Base-by-base conservation (phyloP, 2,329 filamentous ascomycete species). In the Aschersonia sp. region DNA sequence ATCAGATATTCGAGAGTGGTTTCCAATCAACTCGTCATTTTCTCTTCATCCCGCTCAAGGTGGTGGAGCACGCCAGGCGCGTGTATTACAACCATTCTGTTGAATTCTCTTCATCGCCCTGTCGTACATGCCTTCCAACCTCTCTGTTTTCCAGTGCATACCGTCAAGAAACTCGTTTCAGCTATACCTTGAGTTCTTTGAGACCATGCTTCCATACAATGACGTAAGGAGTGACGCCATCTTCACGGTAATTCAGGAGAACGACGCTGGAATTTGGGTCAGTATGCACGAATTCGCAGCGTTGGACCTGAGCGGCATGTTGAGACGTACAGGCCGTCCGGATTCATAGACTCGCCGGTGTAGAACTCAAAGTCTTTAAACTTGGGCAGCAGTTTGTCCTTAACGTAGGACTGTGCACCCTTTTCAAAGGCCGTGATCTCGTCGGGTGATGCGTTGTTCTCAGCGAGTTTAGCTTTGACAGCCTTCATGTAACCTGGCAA, bases 341-440 rank as follows among this genome's bases (percentile, higher is more conserved):
- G 82, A 71, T 94, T 80, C 87, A 94, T 94, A 59, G 80, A 84
- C 76, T 92, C 83, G 72, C 91, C 89, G 59, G 85, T 87, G 71
- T 85, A 85, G 71, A 96, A 91, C 69, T 97, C 91, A 68, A 84
- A 94, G 75, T 97, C 87, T 75, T 94, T 89, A 78, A 95, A 95
- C 73, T 87, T 91, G 66, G 64, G 71, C 51, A 84, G 73, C 56
- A 95, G 75, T 64, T 78, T 80, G 75, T 87, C 83, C 78, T 94
- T 95, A 69, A 86, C 83, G 65, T 79, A 94, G 48, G 56, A 69
- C 54, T 72, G 65, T 51, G 89, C 89, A 59, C 81, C 82, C 56
- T 74, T 78, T 78, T 95, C 84, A 72, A 96, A 96, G 28, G 74
- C 75, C 57, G 80, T 78, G 69, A 96, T 73, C 52, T 80, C 76